Base-by-base conservation (phyloP, 1,284 basidiomycete genomes). In the Ganoderma leucocontextum region DNA sequence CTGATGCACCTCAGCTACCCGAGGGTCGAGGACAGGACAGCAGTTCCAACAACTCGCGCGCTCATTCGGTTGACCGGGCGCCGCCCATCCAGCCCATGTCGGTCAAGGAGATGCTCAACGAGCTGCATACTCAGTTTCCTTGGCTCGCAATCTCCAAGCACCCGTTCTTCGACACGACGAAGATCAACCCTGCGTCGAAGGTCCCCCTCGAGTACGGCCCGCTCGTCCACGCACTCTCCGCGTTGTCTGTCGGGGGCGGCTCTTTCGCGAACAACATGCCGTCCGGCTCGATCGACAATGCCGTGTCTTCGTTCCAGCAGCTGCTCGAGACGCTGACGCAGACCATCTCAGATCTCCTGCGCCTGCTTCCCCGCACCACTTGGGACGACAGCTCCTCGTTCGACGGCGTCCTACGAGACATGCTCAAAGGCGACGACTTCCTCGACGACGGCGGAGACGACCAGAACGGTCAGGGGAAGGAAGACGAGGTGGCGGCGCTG, bases 381-480 rank as follows among this genome's bases (percentile, higher is more conserved):
- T 94, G 92, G 93, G 92, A 94, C 72, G 92, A 94, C 75, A 94
- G 91, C 70, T 92, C 93, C 0, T 93, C 93, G 19, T 94, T 95
- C 74, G 92, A 95, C 74, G 91, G 92, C 60, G 92, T 94, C 35
- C 81, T 95, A 17, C 87, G 91, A 60, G 93, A 95, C 72, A 94
- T 95, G 92, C 84, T 94, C 55, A 93, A 92, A 76, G 93, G 92
- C 17, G 93, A 94, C 73, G 92, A 94, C 76, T 92, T 93, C 75
- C 82, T 93, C 60, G 93, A 94, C 70, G 92, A 93, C 70, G 84
- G 84, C 5, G 87, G 86, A 19, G 91, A 92, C 57, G 90, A 91
- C 55, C 75, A 70, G 68, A 74, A 71, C 63, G 60, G 71, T 29
- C 73, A 84, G 38, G 86, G 84, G 42, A 89, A 89, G 75, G 91